A percentile compares a stretch with the other conserved stretches of the same genome.
phyloP scores from a whole-genome alignment of 179 eudicot species.

The Dionaea muscipula region DNA sequence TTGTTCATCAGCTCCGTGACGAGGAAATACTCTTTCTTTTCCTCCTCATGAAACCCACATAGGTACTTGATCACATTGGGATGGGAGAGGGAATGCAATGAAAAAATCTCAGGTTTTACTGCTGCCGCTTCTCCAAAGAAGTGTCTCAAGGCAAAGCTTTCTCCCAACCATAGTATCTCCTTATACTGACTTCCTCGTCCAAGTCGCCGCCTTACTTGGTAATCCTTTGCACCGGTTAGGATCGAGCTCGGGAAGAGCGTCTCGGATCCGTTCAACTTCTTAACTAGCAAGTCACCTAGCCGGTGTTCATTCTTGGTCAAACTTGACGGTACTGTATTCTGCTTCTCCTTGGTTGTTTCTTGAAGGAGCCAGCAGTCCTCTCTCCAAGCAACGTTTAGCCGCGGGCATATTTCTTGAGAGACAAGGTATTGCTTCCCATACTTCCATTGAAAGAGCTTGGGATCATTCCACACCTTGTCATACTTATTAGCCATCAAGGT shows the following conservation, averaged over 20 bases:
- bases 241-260: slow-evolving; percentile 28
- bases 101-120: slow-evolving; percentile 25
- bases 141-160: slow-evolving; percentile 53
- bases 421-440: slow-evolving; percentile 57
- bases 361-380: slow-evolving; percentile 65
- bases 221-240: slow-evolving; percentile 52
- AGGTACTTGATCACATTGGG: slow-evolving; percentile 49
- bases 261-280: slow-evolving; percentile 29
- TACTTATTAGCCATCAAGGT: slow-evolving; percentile 44
- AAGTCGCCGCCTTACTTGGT: slow-evolving; percentile 57
- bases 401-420: slow-evolving; percentile 33
- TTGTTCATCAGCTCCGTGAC: slow-evolving; percentile 69
- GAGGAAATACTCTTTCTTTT: slow-evolving; percentile 54
- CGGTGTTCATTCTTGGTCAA: slow-evolving; percentile 40
- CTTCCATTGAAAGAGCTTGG: slow-evolving; percentile 53
- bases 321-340: slow-evolving; percentile 2
- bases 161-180: slow-evolving; percentile 89
- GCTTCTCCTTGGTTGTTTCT: slow-evolving; percentile 43
- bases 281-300: slow-evolving; percentile 35
- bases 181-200: slow-evolving; percentile 60
- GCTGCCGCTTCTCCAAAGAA: slow-evolving; percentile 35
- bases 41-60: slow-evolving; percentile 65
- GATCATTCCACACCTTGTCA: slow-evolving; percentile 50
- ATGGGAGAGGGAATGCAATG: slow-evolving; percentile 46
- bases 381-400: slow-evolving; percentile 28